Base-by-base conservation (phyloP, 768 basidiomycete genomes). In the Auriscalpium orientale region DNA sequence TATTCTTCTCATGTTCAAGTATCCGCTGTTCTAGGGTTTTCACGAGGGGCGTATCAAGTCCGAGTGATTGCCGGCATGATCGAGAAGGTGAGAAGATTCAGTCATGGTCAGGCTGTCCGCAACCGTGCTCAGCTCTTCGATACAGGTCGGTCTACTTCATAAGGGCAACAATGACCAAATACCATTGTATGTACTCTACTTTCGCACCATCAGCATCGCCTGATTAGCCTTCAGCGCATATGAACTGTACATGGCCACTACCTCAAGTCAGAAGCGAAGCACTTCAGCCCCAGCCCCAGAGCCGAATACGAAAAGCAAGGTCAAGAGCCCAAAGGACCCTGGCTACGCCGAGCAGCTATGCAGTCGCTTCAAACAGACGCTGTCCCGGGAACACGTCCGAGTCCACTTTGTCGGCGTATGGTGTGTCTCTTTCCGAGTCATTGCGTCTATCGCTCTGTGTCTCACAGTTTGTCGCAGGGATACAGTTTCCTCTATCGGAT, bases 401-500 rank as follows among this genome's bases (percentile, higher is more conserved):
- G 69, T 76, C 2, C 74, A 78, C 61, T 78, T 77, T 49, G 63
- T 77, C 8, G 76, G 76, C 4, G 72, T 68, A 13, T 78, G 76
- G 77, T 76, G 49, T 35, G 66, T 58, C n/a, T 38, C 21, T 34
- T 22, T 49, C n/a, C n/a, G n/a, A n/a, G n/a, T n/a, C 33, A 9
- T 46, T 28, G 5, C 22, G 22, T 28, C 35, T 57, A 11, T 33
- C 13, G 20, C 34, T 38, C 21, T 9, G 22, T 37, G 15, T 10
- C 12, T 11, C 13, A 45, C 16, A 37, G 18, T 2, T 12, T 43
- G n/a, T n/a, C 3, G 7, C 52, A 77, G 76, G 76, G 77, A 78
- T 35, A 76, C 75, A 0, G 77, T 78, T 7, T 76, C 77, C 4
- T 75, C 76, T 0, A 68, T 78, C 45, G 75, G 77, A 6, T 11